phyloP scores from a whole-genome alignment of 2,329 filamentous ascomycete genomes.

The Laburnicola sp. region DNA sequence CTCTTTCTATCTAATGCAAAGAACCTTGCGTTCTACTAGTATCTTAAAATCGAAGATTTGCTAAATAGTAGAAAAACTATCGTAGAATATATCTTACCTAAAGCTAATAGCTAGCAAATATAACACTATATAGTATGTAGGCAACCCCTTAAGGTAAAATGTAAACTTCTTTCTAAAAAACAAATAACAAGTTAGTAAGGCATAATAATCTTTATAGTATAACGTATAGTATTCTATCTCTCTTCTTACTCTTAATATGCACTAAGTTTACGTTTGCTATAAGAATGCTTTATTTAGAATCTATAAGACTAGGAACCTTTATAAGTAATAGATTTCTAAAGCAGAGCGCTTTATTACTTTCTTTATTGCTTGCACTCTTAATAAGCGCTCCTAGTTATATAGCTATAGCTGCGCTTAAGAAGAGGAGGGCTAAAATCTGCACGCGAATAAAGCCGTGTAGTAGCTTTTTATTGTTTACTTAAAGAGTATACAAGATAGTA shows the following conservation, averaged over 20 bases:
- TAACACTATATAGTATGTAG: conserved; percentile 21
- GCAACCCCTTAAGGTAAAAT: conserved; percentile 19
- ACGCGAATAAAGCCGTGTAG: no score
- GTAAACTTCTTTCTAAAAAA: conserved; percentile 2
- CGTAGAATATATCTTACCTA: conserved; percentile 13
- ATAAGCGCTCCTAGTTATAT: conserved; percentile 10
- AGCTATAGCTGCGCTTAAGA: no score
- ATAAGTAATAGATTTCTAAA: conserved; percentile 23
- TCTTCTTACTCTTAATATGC: conserved; percentile 25
- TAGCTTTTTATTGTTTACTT: no score
- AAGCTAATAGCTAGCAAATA: conserved; percentile 20
- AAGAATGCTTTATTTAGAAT: conserved; percentile 19
- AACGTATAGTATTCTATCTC: conserved; percentile 18
- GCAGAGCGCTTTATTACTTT: conserved; percentile 3
- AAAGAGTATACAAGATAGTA: no score
- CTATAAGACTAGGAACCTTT: conserved; percentile 17
- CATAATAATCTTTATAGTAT: no score
- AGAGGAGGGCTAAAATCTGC: no score
- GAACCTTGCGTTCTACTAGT: conserved; percentile 16
- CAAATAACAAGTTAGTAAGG: no score
- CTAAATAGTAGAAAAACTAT: conserved; percentile 19
- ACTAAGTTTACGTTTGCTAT: conserved; percentile 22
- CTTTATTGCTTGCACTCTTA: not conserved
- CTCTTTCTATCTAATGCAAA: conserved; percentile 22
- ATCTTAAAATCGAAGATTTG: conserved; percentile 25